Conservation (phyloP, 2,329 filamentous ascomycete genomes). For the Diaporthe destruens region DNA sequence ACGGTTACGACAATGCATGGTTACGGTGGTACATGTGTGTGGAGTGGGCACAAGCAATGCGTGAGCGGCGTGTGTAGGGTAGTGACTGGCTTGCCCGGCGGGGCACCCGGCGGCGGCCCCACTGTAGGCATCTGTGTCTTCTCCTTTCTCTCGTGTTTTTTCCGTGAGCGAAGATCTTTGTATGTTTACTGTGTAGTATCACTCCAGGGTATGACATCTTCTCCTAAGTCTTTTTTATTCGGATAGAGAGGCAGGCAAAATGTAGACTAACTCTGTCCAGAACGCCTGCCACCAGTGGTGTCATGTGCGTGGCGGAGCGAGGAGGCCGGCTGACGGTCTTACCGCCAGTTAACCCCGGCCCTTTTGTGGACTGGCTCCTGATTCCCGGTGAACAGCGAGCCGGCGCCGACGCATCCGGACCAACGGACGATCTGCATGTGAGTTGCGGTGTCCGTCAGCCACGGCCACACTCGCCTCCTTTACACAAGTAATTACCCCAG, state of each 20-base stretch:
- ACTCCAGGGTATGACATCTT: too few relatives aligned
- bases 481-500: background rate
- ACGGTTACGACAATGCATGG: constrained; percentile 6
- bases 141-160: too few relatives aligned
- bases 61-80: background rate
- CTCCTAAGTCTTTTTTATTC: too few relatives aligned
- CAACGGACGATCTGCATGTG: constrained; percentile 1
- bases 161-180: too few relatives aligned
- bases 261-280: too few relatives aligned
- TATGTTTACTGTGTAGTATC: too few relatives aligned
- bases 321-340: constrained; percentile 8
- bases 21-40: background rate
- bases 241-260: too few relatives aligned
- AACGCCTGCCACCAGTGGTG: too few relatives aligned
- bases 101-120: too few relatives aligned
- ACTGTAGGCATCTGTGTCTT: too few relatives aligned
- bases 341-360: constrained; percentile 17
- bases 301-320: background rate
- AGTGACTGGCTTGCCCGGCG: background rate
- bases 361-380: too few relatives aligned
- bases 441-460: background rate
- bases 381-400: background rate
- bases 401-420: constrained; percentile 18
- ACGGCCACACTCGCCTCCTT: background rate
- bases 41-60: background rate